Evolutionary conservation across 176 grass and related monocot species (phyloP), one percentile per base, ranked within the genome.

Genomic region (Avena atlantica): DNA sequence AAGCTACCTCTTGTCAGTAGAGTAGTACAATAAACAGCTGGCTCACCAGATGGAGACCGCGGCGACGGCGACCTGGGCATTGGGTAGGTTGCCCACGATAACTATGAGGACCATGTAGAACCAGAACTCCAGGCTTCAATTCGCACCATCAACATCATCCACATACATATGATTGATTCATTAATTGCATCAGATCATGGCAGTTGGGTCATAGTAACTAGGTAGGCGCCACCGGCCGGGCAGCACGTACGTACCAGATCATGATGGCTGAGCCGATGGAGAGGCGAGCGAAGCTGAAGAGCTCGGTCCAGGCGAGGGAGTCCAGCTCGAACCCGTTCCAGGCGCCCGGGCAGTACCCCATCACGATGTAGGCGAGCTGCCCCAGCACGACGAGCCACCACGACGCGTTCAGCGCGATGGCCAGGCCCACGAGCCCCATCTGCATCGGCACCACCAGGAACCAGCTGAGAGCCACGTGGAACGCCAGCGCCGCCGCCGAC

Each of bases 101-200:
- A 95, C 89, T n/a, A 97, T 93, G 20, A 97, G 85, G 78, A 97
- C 81, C 95, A 84, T 98, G 81, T 89, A 95, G 88, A 98, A 98
- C 95, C 95, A 98, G 12, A 85, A 87, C 69, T 98, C 95, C 1
- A 98, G 84, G 85, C 95, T 97, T 57, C 4, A 29, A 19, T 55
- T 34, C 1, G 50, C 52, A 8, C 57, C 57, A 73, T 21, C 16
- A 8, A 16, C 40, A 42, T 42, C 40, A 42, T 29, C 27, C 34
- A 40, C 8, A 47, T 13, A 47, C 20, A 62, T 9, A 31, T 0
- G 5, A 9, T 21, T 48, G 73, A 55, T 55, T 12, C 27, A 76
- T 14, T 66, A 2, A 12, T 5, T 14, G 27, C 24, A 11, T 16
- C 49, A 34, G 49, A 55, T 76, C 12, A 2, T 15, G 44, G 71